Base-by-base conservation (phyloP, 2,329 filamentous ascomycete genomes). In the Exophiala xenobiotica region DNA sequence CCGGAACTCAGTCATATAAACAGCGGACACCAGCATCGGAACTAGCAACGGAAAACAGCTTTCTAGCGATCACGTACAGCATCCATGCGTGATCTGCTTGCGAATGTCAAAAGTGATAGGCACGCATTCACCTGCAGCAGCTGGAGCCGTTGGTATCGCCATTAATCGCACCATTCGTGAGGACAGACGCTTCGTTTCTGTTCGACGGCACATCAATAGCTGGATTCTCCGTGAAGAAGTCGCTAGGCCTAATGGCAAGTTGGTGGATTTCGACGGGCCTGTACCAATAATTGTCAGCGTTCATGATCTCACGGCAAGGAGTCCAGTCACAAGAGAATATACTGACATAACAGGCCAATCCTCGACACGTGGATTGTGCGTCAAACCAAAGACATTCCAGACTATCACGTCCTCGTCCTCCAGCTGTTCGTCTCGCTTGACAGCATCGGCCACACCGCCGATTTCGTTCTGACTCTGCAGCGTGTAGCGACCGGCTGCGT, bases 211-310 rank as follows among this genome's bases (percentile, higher is more conserved):
- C 76, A 65, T 80, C 77, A 45, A 80, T 71, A 3, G 74, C 72
- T 0, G 78, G 78, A 44, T 80, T 81, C 23, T 65, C 69, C 1
- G 69, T 70, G 56, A 80, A 81, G 69, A 81, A 80, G 58, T 81
- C 77, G 7, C 71, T 68, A 0, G 78, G 77, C 33, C 74, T 70
- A 46, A 79, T 66, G 20, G 73, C 67, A 4, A 79, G 58, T 54
- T 73, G 69, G 54, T 76, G 71, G 29, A 75, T 74, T 55, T 78
- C 76, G 1, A 69, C 66, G 0, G 76, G 76, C 57, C 54, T 59
- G 49, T 29, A 12, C 31, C n/a, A 35, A 16, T 14, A 14, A 14
- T 16, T 35, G n/a, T 35, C 12, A 16, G 6, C n/a, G 9, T 35
- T n/a, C 27, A 31, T 8, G 4, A n/a, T n/a, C n/a, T n/a, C n/a